Evolutionary conservation across 148 eudicot genomes (phyloP), one percentile per base, ranked within the genome.

Genomic region (Chenopodium suecicum): DNA sequence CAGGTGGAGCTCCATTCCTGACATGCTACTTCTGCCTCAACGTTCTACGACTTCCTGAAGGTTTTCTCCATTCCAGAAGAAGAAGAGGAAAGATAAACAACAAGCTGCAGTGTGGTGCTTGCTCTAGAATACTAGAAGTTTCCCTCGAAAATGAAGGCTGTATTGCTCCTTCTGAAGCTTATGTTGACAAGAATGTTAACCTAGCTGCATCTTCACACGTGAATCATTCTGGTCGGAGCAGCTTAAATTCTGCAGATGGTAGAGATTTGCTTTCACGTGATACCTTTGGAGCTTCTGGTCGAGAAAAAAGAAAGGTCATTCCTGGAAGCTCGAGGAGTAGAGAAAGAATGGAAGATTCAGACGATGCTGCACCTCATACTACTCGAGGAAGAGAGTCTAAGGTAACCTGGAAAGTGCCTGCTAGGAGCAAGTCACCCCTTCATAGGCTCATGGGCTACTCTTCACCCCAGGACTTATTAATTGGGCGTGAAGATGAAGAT

Each of bases 361-460:
- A 74, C 23, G 84, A 82, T 50, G 63, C 78, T 72, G 86, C 72
- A 16, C 83, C 82, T 50, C 74, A 88, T 44, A 66, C 86, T 46
- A 75, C 7, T 76, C 82, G 78, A 79, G 80, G 82, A 22, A 86
- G 20, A 76, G 74, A 83, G 70, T 67, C 66, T 66, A 91, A 84
- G 60, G 81, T 86, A 13, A 81, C 90, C 66, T 87, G 88, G 88
- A 85, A 89, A 82, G 29, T 88, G 69, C 93, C 87, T 32, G 66
- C 87, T 37, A 63, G 78, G 64, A 78, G 84, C 63, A 88, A 75
- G 78, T 90, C 90, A 7, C 94, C 96, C 14, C 98, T 93, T 83
- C 98, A 93, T 79, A 86, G 83, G 89, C 96, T 95, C 32, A 88
- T 93, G 94, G 98, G 98, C n/a, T 92, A 92, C 82, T 78, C 92